phyloP scores from a whole-genome alignment of 75 land plant species.

The Pinus albicaulis region DNA sequence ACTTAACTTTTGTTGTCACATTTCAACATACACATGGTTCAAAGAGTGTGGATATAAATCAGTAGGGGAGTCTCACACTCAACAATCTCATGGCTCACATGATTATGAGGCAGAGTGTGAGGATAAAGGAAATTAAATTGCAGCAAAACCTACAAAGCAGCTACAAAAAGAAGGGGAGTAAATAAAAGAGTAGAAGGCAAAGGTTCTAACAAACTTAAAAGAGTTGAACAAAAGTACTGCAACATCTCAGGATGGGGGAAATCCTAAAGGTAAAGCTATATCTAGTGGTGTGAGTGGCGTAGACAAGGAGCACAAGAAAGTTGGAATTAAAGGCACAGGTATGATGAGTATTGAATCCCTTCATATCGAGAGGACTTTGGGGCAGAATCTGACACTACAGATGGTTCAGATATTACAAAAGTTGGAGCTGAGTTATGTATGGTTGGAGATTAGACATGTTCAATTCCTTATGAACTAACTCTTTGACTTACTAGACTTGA shows the following conservation, averaged over 20 bases:
- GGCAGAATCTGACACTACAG: slow-evolving; percentile 7
- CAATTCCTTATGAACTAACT: slow-evolving; percentile 27
- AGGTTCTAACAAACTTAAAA: slow-evolving; percentile 84
- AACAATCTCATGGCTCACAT: slow-evolving; percentile 15
- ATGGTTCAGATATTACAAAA: slow-evolving; percentile 13
- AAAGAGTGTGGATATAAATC: neutral
- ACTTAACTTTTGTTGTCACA: too few relatives aligned
- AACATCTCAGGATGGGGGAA: slow-evolving; percentile 4
- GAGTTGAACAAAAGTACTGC: slow-evolving; percentile 71
- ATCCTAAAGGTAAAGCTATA: neutral
- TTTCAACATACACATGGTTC: neutral
- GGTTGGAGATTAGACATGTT: slow-evolving; percentile 22
- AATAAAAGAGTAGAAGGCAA: slow-evolving; percentile 78
- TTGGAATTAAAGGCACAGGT: too few relatives aligned
- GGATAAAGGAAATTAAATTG: slow-evolving; percentile 69
- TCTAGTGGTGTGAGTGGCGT: neutral
- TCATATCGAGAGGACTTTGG: too few relatives aligned
- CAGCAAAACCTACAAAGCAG: slow-evolving; percentile 72
- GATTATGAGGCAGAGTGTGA: slow-evolving; percentile 57
- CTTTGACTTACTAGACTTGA: slow-evolving; percentile 30
- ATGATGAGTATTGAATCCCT: too few relatives aligned
- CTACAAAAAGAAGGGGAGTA: slow-evolving; percentile 70
- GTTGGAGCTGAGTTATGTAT: slow-evolving; percentile 18
- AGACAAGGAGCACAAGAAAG: too few relatives aligned
- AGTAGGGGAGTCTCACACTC: slow-evolving; percentile 12